Base-by-base conservation (phyloP, 306 rosid species). In the Ormosia semicastrata region DNA sequence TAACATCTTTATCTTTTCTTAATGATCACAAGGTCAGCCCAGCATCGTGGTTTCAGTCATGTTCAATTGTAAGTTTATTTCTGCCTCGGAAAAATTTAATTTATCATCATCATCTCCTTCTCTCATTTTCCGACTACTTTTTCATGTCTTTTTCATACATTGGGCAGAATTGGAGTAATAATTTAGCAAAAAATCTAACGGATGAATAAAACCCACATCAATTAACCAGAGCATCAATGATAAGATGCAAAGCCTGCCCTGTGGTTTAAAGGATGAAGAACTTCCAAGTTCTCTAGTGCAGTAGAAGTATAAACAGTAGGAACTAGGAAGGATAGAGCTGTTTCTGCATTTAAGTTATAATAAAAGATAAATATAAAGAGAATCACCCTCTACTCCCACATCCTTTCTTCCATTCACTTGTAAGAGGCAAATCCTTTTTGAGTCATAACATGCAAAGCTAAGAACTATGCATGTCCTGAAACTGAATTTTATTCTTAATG, bases 1-100 rank as follows among this genome's bases (percentile, higher is more conserved):
- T 81, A 2, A 62, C 43, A 43, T 75, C 0, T 49, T 59, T 76
- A 46, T 52, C 49, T 41, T 78, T 80, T 43, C 2, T 75, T 63
- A 50, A 86, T 85, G 43, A 52, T 84, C 83, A 47, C 89, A 93
- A 98, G 99, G 53, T 92, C 94, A 54, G 66, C 86, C 0, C 92
- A 93, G 78, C 96, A 93, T 79, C 92, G 97, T 6, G n/a, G n/a
- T n/a, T n/a, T n/a, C n/a, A n/a, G n/a, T n/a, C n/a, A n/a, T n/a
- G n/a, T n/a, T n/a, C n/a, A n/a, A n/a, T n/a, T n/a, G n/a, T n/a
- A n/a, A n/a, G n/a, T n/a, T n/a, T n/a, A n/a, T n/a, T n/a, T n/a
- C n/a, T n/a, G n/a, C n/a, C n/a, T n/a, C n/a, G n/a, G n/a, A n/a
- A n/a, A n/a, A n/a, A n/a, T n/a, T n/a, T n/a, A n/a, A n/a, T n/a